Conservation (phyloP, 345 rosid genomes). For the Acer campestre region DNA sequence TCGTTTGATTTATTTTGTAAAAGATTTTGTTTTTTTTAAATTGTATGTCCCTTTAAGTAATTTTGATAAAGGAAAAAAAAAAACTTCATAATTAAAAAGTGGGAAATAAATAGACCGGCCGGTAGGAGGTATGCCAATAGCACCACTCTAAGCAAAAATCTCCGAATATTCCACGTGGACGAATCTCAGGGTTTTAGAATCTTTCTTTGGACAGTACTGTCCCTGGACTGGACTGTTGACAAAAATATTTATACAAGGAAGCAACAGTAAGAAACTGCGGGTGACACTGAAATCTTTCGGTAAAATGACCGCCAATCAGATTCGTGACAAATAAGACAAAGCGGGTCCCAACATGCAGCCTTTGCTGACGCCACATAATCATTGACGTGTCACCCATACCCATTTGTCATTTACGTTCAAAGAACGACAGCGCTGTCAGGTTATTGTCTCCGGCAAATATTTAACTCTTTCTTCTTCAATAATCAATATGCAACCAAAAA, state of each 20-base stretch:
- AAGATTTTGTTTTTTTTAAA: too few species aligned
- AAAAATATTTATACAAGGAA: background rate
- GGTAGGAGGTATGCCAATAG: too few species aligned
- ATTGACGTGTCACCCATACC: background rate
- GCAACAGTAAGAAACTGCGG: slow-evolving; percentile 22
- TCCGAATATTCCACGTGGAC: background rate
- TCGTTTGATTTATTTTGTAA: too few species aligned
- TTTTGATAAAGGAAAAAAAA: too few species aligned
- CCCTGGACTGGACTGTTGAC: background rate
- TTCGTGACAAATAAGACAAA: slow-evolving; percentile 4
- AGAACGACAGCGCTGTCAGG: background rate
- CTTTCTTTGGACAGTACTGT: slow-evolving; percentile 12
- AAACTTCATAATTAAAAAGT: too few species aligned
- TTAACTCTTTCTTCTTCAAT: slow-evolving; percentile 18
- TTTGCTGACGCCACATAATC: slow-evolving; percentile 5
- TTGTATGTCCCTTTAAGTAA: too few species aligned
- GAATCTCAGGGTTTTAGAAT: slow-evolving; percentile 11
- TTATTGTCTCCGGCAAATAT: slow-evolving; percentile 13
- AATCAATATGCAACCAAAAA: slow-evolving; percentile 7
- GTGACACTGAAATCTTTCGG: background rate
- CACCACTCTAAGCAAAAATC: background rate
- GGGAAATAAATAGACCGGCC: too few species aligned
- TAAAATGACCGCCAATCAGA: slow-evolving; percentile 11
- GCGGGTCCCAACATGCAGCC: background rate
- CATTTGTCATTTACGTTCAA: slow-evolving; percentile 15